Evolutionary conservation across 2,329 filamentous ascomycete species (phyloP).

Genomic region (Hypomyces perniciosus): DNA sequence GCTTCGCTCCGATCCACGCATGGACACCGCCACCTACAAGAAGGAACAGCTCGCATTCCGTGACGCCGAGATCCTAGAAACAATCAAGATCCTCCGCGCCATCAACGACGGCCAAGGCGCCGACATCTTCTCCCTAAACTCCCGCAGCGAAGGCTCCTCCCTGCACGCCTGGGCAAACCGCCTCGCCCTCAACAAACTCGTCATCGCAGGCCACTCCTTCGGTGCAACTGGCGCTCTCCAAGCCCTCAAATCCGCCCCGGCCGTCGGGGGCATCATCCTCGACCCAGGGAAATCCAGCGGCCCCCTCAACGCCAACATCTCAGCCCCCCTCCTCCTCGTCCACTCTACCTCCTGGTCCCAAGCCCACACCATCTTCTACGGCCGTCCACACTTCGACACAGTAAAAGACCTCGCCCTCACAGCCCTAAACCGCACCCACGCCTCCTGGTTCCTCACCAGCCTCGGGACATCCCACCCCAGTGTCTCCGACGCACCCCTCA

Average conservation of each 20-base stretch:
- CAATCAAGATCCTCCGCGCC: slow-evolving; percentile 33
- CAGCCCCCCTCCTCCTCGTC: slow-evolving; percentile 53
- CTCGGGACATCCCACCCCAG: slow-evolving; percentile 55
- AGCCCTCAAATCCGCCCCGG: slow-evolving; percentile 44
- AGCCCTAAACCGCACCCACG: slow-evolving; percentile 37
- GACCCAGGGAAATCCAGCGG: slow-evolving; percentile 62
- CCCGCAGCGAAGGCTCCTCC: slow-evolving; percentile 39
- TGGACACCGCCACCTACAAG: slow-evolving; percentile 36
- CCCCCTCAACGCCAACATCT: slow-evolving; percentile 52
- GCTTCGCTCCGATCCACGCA: slow-evolving; percentile 23
- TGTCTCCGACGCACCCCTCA: slow-evolving; percentile 60
- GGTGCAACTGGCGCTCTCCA: slow-evolving; percentile 60
- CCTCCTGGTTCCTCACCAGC: slow-evolving; percentile 50
- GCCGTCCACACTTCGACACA: slow-evolving; percentile 57
- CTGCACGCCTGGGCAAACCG: slow-evolving; percentile 46
- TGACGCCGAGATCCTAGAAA: slow-evolving; percentile 43
- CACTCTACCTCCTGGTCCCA: slow-evolving; percentile 60
- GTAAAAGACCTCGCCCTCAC: slow-evolving; percentile 50
- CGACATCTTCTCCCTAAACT: slow-evolving; percentile 34
- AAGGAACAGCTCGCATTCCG: slow-evolving; percentile 43
- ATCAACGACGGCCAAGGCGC: slow-evolving; percentile 36
- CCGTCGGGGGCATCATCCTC: slow-evolving; percentile 54
- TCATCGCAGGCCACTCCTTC: slow-evolving; percentile 59
- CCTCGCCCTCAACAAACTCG: slow-evolving; percentile 47
- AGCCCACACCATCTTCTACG: slow-evolving; percentile 51